Evolutionary conservation across 2,329 filamentous ascomycete genomes (phyloP).

Genomic region (Pyrenophora tritici-repentis): DNA sequence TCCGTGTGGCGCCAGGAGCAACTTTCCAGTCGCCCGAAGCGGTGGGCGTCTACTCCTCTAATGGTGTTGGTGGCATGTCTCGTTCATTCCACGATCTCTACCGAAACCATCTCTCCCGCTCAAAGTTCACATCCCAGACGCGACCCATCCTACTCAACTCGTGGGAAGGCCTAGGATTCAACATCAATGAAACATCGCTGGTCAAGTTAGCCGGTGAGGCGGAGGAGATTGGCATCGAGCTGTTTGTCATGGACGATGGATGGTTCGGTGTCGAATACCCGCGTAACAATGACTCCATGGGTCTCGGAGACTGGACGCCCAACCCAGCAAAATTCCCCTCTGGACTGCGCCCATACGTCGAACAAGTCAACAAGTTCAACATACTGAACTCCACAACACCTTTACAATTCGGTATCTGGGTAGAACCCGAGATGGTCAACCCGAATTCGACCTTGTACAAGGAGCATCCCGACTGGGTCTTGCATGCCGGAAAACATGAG

Average conservation of each 20-base stretch:
- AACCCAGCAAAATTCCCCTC: constrained; percentile 65
- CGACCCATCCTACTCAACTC: constrained; percentile 66
- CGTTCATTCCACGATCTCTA: constrained; percentile 66
- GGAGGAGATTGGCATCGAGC: constrained; percentile 63
- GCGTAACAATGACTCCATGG: constrained; percentile 61
- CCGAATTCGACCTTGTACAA: constrained; percentile 65
- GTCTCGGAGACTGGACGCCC: constrained; percentile 67
- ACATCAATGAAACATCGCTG: constrained; percentile 62
- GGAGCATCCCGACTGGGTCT: constrained; percentile 67
- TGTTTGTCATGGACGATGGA: constrained; percentile 70
- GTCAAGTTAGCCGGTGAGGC: constrained; percentile 61
- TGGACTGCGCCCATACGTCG: constrained; percentile 59
- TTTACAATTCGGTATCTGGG: constrained; percentile 67
- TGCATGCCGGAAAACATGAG: constrained; percentile 62
- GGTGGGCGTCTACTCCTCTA: constrained; percentile 64
- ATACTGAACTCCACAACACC: constrained; percentile 54
- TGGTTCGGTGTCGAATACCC: constrained; percentile 70
- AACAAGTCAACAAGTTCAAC: constrained; percentile 56
- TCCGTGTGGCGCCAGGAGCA: constrained; percentile 61
- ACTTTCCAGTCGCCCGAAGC: constrained; percentile 66
- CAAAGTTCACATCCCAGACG: constrained; percentile 58
- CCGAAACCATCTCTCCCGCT: constrained; percentile 64
- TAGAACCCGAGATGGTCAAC: constrained; percentile 72
- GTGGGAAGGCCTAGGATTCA: constrained; percentile 67
- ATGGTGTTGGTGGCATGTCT: constrained; percentile 66